A percentile compares a stretch with the other conserved stretches of the same genome.
These are phyloP conservation scores for Kodamaea lidongshanica DNA, from an alignment of 805 yeast species.

Conservation along the genomic window DNA sequence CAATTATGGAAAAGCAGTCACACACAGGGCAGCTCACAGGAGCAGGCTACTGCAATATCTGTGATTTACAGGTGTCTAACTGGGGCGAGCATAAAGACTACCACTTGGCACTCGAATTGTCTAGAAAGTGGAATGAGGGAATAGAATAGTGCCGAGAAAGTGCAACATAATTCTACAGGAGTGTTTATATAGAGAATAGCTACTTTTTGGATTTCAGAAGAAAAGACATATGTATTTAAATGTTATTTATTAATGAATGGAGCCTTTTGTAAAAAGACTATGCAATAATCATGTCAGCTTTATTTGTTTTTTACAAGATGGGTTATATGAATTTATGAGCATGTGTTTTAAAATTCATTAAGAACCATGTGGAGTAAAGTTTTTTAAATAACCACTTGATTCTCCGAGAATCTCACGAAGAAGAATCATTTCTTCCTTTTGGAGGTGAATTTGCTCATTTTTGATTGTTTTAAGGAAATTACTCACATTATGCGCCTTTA, in stretches of 20 bases:
- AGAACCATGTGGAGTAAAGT: no score
- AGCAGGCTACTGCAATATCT: constrained; percentile 21
- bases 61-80: constrained; percentile 23
- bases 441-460: neutral
- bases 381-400: no score
- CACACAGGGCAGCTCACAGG: constrained; percentile 12
- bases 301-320: no score
- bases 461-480: constrained; percentile 1
- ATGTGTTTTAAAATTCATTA: neutral
- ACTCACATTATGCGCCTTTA: neutral
- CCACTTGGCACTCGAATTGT: constrained; percentile 47
- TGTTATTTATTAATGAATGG: no score
- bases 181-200: no score
- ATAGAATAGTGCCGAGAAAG: no score
- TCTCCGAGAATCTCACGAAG: neutral
- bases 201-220: no score
- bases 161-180: no score
- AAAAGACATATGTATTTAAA: no score
- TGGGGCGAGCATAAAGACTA: constrained; percentile 48
- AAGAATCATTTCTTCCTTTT: neutral
- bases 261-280: no score
- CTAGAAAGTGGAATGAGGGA: constrained; percentile 26
- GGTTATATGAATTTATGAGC: constrained; percentile 3
- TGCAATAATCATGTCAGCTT: no score
- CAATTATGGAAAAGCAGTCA: constrained; percentile 7